Base-by-base conservation (phyloP, 2,329 filamentous ascomycete species). In the Lachnellula subtilissima region DNA sequence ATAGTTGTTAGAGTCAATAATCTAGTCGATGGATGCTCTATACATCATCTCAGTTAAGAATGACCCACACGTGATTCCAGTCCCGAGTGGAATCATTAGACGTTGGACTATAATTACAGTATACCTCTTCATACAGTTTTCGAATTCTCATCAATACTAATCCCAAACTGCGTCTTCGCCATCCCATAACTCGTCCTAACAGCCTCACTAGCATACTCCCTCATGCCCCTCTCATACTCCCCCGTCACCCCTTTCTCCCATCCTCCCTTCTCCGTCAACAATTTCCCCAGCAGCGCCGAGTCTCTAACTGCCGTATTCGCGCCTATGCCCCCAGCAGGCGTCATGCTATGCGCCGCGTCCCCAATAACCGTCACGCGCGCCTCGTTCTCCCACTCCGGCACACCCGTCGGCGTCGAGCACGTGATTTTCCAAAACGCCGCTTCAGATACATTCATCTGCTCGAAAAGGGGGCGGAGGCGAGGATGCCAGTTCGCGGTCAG, bases 341-440 rank as follows among this genome's bases (percentile, higher is more conserved):
- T 83, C 80, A 83, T 83, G 0, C 73, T 75, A 57, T 83, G 81
- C 5, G 69, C 78, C 0, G 81, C 79, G 60, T 84, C 81, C 0
- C 81, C 81, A 53, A 84, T 78, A 0, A 83, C 72, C 0, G 81
- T 83, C 11, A 83, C 80, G 0, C 82, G 74, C 0, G 78, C 74
- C 53, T 82, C 76, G 46, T 82, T 85, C 8, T 71, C 62, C 83
- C 83, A 86, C 25, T 82, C 74, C 0, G 84, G 83, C 0, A 86
- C 80, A 1, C 83, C 82, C 0, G 73, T 73, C 0, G 83, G 83
- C 0, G 75, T 78, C 0, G 82, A 85, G 61, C 81, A 86, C 2
- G 83, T 85, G 48, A 87, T 85, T 63, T 85, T 86, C 81, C 82
- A 86, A 61, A 87, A 86, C 0, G 84, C 83, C 0, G 83, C 79